phyloP scores from a whole-genome alignment of 257 asterid species.

The Forsythia suspensa region DNA sequence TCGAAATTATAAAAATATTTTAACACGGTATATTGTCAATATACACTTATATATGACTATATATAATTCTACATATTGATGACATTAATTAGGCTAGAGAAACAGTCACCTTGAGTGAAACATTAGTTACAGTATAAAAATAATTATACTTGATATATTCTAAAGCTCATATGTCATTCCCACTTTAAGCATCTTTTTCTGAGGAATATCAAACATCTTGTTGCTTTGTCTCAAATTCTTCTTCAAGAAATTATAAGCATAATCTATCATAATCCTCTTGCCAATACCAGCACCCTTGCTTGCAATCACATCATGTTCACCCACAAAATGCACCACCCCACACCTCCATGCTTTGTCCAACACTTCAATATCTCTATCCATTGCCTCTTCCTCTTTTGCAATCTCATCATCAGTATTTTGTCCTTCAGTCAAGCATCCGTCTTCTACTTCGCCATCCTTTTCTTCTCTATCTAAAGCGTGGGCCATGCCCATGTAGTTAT shows the following conservation, averaged over 20 bases:
- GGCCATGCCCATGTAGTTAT: conserved; percentile 1
- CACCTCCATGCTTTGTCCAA: conserved; percentile 30
- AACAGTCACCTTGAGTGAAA: no score
- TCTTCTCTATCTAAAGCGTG: not conserved
- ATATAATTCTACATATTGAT: no score
- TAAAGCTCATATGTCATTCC: conserved; percentile 38
- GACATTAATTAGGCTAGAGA: no score
- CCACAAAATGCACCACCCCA: conserved; percentile 39
- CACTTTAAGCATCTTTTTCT: conserved; percentile 38
- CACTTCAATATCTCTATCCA: conserved; percentile 20
- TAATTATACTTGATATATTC: no score
- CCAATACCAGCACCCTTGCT: conserved; percentile 30
- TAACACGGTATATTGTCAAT: no score
- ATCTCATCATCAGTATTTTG: not conserved
- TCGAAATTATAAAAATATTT: no score
- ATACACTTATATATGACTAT: no score
- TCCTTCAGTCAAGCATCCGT: not conserved
- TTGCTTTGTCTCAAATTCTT: conserved; percentile 39
- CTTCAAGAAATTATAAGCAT: conserved; percentile 37
- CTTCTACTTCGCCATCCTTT: not conserved
- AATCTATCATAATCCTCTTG: conserved; percentile 32
- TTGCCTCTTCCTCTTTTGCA: not conserved
- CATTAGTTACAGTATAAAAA: no score
- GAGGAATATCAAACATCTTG: conserved; percentile 38
- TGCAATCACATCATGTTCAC: conserved; percentile 43